Evolutionary conservation across 805 yeast species (phyloP).

Genomic region (Candida alai): DNA sequence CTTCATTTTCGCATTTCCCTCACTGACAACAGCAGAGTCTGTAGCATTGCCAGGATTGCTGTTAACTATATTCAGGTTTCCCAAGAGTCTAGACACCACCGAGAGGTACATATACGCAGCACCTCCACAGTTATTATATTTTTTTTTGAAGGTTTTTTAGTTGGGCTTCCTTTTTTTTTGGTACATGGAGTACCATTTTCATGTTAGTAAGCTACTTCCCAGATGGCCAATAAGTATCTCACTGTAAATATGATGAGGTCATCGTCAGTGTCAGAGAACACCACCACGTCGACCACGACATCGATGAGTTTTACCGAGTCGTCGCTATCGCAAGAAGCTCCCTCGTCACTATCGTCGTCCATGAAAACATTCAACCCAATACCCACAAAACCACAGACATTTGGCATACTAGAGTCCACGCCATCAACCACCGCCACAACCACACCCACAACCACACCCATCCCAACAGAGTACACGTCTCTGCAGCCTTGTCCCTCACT

Average conservation of each 20-base stretch:
- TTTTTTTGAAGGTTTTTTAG: too few species aligned
- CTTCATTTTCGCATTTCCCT: too few species aligned
- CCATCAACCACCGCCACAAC: not conserved
- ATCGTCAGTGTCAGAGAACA: conserved; percentile 1
- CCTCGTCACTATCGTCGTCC: not conserved
- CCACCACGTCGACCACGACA: conserved; percentile 1
- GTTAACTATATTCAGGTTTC: not conserved
- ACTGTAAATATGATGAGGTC: conserved; percentile 1
- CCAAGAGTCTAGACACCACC: not conserved
- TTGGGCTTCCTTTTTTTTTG: too few species aligned
- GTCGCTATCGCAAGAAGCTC: too few species aligned
- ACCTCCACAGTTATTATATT: too few species aligned
- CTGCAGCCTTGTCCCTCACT: conserved; percentile 5
- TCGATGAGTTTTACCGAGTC: not conserved
- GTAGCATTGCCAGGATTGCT: not conserved
- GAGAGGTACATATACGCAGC: not conserved
- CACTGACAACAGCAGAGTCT: too few species aligned
- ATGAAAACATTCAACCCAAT: conserved; percentile 2
- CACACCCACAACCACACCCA: conserved; percentile 1
- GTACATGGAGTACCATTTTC: too few species aligned
- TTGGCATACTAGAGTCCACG: not conserved
- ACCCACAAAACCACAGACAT: conserved; percentile 1
- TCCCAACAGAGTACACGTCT: too few species aligned
- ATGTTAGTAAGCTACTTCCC: too few species aligned
- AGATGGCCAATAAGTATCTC: conserved; percentile 2